Base-by-base conservation (phyloP, 176 grass and related monocot genomes). In the Tillandsia leiboldiana region DNA sequence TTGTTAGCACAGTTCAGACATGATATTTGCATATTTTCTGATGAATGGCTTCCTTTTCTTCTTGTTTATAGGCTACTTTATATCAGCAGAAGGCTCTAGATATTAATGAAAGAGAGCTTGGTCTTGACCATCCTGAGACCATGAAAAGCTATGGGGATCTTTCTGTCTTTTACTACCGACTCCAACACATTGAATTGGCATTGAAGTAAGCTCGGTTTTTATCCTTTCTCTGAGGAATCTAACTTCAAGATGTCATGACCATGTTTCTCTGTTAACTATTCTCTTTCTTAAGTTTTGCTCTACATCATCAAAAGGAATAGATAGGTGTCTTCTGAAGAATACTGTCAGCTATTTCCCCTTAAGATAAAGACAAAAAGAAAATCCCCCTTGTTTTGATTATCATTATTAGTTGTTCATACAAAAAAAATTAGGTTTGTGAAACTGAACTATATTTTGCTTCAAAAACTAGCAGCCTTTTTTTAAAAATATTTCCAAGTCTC, bases 71-170 rank as follows among this genome's bases (percentile, higher is more conserved):
- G 95, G 95, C 95, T 81, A 88, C 90, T 62, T 86, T 99, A 73
- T 99, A 99, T 90, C 95, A 99, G 70, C 95, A 94, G 51, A 99
- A 99, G 84, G 90, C 90, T 56, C 77, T 94, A 70, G 95, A 99
- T 69, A 99, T 99, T 65, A 93, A 99, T 80, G 95, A 99, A 78
- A 88, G 95, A 70, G 95, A 99, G 63, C 82, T 99, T 51, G 95
- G 95, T 66, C 89, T 99, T 79, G 95, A 99, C 71, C 95, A 99
- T 93, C 90, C 95, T 0, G 95, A 99, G 75, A 99, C 95, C 17
- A 99, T 94, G 90, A 99, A 99, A 80, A 88, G 95, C 77, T 99
- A 99, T 63, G 95, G 95, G 2, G 95, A 99, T 77, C 88, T 99
- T 74, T 99, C 95, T 78, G 95, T 99, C 49, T 99, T 99, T 81